A percentile compares a stretch with the other conserved stretches of the same genome.
Conservation (phyloP, 768 basidiomycete species). For the Pisolithus sp. region DNA sequence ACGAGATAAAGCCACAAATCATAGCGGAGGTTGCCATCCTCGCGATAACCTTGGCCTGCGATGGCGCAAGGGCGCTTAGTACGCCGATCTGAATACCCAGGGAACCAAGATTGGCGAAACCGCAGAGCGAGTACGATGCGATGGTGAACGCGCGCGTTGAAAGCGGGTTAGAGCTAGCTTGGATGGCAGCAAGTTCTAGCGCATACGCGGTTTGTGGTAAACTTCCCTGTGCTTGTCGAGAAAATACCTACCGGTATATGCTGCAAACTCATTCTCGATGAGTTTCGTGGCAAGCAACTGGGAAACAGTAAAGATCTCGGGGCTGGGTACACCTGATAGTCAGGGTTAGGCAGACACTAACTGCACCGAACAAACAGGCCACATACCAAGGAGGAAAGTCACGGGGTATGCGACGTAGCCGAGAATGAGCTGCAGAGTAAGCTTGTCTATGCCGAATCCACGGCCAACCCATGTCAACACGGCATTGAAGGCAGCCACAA, state of each 20-base stretch:
- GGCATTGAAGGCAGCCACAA: conserved; percentile 78
- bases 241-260: conserved; percentile 42
- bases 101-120: conserved; percentile 84
- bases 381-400: conserved; percentile 60
- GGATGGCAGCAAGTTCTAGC: conserved; percentile 38
- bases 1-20: conserved; percentile 63
- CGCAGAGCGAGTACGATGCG: conserved; percentile 82
- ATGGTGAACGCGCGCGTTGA: conserved; percentile 74
- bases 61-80: conserved; percentile 61
- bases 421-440: conserved; percentile 80
- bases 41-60: conserved; percentile 65
- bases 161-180: conserved; percentile 46
- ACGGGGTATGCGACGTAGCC: conserved; percentile 88
- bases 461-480: conserved; percentile 84
- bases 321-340: conserved; percentile 55
- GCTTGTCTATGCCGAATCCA: conserved; percentile 74
- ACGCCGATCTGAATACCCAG: conserved; percentile 85
- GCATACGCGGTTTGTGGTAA: neutral
- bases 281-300: conserved; percentile 82
- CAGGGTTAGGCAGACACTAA: conserved; percentile 1
- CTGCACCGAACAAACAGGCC: neutral
- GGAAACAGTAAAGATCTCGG: conserved; percentile 77
- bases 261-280: conserved; percentile 82
- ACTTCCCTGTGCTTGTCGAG: neutral
- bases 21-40: conserved; percentile 62